Base-by-base conservation (phyloP, 179 eudicot species). In the Drosera spatulata region DNA sequence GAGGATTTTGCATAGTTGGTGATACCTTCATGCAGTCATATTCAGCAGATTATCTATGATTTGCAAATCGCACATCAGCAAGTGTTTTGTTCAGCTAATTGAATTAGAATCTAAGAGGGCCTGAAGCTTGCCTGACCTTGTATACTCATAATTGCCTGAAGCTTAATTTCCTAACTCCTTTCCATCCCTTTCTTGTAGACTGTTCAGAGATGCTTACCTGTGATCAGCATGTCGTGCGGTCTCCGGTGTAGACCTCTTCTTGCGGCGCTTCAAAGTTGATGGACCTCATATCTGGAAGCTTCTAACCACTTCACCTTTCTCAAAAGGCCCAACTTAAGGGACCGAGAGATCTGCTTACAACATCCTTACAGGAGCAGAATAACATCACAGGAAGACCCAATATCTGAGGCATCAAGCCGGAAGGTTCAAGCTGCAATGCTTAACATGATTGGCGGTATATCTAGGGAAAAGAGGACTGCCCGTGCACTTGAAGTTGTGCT, bases 211-310 rank as follows among this genome's bases (percentile, higher is more conserved):
- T 91, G 98, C 67, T 62, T 66, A 37, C 64, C 58, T n/a, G 83
- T 81, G 55, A 71, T 86, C 44, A 81, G 84, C 80, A 82, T 2
- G 75, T 75, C 4, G 86, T 91, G 43, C 81, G 63, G 67, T 77
- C 44, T 80, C 93, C 38, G 95, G 98, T 6, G 98, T 96, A 56
- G 83, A 88, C 66, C 88, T 91, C 83, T 88, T 91, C 64, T 72
- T 90, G 39, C 91, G 98, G 7, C 89, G 98, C 60, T 86, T 91
- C 55, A 74, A 75, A 50, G 69, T 65, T 2, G 98, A 91, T 8
- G 96, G 96, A 1, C 50, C 67, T 60, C 83, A 84, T 70, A 68
- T 91, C 73, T 88, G 96, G 96, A 88, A 80, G 74, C 86, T 88
- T 63, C 81, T 88, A 40, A 74, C 75, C 55, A 68, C 85, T 49